These are phyloP conservation scores for Aotearoamyces nothofagi DNA, from an alignment of 2,329 filamentous ascomycete species.

Conservation along the genomic window DNA sequence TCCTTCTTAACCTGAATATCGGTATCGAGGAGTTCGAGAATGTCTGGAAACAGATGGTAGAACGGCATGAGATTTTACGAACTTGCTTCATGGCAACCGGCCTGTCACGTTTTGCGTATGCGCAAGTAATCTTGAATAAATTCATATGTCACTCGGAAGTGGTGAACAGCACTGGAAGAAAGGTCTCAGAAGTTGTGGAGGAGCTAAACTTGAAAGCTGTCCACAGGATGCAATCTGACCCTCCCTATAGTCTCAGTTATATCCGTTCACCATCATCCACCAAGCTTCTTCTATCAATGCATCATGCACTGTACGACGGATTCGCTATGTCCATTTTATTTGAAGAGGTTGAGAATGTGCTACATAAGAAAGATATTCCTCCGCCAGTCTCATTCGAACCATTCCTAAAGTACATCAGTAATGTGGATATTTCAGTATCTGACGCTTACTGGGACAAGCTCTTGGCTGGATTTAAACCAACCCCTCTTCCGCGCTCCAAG, in stretches of 20 bases:
- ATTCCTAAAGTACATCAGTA: constrained; percentile 47
- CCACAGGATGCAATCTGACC: constrained; percentile 6
- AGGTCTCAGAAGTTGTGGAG: not conserved
- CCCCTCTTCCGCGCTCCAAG: not conserved
- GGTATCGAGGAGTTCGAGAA: constrained; percentile 32
- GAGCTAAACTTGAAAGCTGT: constrained; percentile 1
- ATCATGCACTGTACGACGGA: constrained; percentile 82
- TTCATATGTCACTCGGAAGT: constrained; percentile 18
- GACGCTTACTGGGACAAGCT: constrained; percentile 52
- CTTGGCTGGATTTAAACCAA: constrained; percentile 23
- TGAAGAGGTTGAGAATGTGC: constrained; percentile 50
- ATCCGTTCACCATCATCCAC: constrained; percentile 1
- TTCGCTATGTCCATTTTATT: constrained; percentile 58
- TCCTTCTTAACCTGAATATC: constrained; percentile 43
- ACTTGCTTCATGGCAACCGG: constrained; percentile 60
- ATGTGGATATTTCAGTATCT: constrained; percentile 28
- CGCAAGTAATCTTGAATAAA: constrained; percentile 51
- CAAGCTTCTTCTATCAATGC: constrained; percentile 24
- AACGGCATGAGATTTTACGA: constrained; percentile 60
- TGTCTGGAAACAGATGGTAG: constrained; percentile 47
- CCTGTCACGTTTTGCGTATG: constrained; percentile 43
- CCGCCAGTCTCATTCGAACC: constrained; percentile 37
- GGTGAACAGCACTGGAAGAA: not conserved
- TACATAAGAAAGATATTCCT: constrained; percentile 30
- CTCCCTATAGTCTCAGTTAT: constrained; percentile 14